Base-by-base conservation (phyloP, 352 stramenopile genomes). In the Peronospora belbahrii region DNA sequence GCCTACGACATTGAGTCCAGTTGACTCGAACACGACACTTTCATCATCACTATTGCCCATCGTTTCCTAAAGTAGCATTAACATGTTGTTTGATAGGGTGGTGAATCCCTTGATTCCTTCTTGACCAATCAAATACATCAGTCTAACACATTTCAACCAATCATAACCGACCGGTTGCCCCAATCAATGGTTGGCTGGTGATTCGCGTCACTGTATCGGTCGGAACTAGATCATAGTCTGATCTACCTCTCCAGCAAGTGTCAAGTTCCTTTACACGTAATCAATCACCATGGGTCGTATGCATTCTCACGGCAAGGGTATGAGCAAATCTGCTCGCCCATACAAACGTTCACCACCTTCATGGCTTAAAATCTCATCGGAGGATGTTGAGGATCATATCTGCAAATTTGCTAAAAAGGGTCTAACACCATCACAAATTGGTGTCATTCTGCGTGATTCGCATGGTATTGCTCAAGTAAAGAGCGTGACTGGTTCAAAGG, bases 391-490 rank as follows among this genome's bases (percentile, higher is more conserved):
- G 67, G 94, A 98, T 47, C 94, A 99, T 58, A 96, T 99, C 45
- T 99, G 96, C 95, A 99, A 99, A 81, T 95, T 99, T 52, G 95
- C 96, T 65, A 99, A 99, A 88, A 99, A 98, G 85, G 96, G 96
- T 70, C 77, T 99, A 14, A 93, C 84, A 36, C 82, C 82, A 3
- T 94, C 82, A 65, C 95, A 99, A 81, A 99, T 99, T 67, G 97
- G 97, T 83, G 97, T 99, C 55, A 98, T 99, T 68, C 89, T 99
- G 39, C 94, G 97, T 94, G 97, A 99, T 78, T 98, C 95, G 59
- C 91, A 99, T 72, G 97, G 96, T 63, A 98, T 99, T 61, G 90
- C 96, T 45, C 96, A 99, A 79, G 96, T 99, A 58, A 97, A 97
- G 74, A 94, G 78, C 56, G 92, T 99, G 58, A 99, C 97, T 42